These are phyloP conservation scores for Aspergillus hancockii DNA, from an alignment of 495 filamentous ascomycete species.

Conservation along the genomic window DNA sequence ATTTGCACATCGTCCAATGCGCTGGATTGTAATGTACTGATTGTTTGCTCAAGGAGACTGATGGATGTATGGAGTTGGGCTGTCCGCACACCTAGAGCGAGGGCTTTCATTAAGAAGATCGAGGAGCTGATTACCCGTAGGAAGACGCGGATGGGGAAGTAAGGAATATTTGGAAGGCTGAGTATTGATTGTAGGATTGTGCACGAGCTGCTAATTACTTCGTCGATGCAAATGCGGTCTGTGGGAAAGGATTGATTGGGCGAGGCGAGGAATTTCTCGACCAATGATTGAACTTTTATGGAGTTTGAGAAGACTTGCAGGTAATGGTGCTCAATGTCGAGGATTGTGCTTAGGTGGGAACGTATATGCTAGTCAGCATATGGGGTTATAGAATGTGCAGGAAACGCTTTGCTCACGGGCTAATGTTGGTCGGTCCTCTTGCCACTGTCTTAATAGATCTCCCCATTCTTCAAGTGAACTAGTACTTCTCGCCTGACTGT, in stretches of 20 bases:
- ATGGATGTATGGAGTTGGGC: constrained; percentile 35
- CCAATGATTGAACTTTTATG: constrained; percentile 39
- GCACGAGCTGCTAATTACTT: constrained; percentile 39
- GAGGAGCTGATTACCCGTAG: constrained; percentile 40
- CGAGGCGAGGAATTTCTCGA: constrained; percentile 22
- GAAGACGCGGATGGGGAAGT: constrained; percentile 38
- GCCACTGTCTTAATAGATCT: constrained; percentile 30
- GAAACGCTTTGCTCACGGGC: constrained; percentile 12
- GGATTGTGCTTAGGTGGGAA: too few relatives aligned
- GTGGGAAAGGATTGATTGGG: constrained; percentile 12
- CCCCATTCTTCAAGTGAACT: constrained; percentile 32
- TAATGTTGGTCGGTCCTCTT: constrained; percentile 11
- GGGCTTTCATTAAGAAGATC: constrained; percentile 43
- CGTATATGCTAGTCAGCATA: constrained; percentile 4
- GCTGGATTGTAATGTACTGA: constrained; percentile 30
- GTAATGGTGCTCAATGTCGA: constrained; percentile 41
- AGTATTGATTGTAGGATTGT: constrained; percentile 30
- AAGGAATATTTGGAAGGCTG: constrained; percentile 18
- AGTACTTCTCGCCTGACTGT: constrained; percentile 14
- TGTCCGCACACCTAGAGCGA: constrained; percentile 37
- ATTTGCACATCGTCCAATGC: constrained; percentile 41
- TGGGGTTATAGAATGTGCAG: neutral
- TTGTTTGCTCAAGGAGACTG: constrained; percentile 35
- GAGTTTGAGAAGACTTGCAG: constrained; percentile 39
- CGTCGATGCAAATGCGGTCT: constrained; percentile 40